Percentiles rank a stretch among this genome's conserved stretches.
phyloP scores from a whole-genome alignment of 352 stramenopile species.

The Globisporangium emineosum region DNA sequence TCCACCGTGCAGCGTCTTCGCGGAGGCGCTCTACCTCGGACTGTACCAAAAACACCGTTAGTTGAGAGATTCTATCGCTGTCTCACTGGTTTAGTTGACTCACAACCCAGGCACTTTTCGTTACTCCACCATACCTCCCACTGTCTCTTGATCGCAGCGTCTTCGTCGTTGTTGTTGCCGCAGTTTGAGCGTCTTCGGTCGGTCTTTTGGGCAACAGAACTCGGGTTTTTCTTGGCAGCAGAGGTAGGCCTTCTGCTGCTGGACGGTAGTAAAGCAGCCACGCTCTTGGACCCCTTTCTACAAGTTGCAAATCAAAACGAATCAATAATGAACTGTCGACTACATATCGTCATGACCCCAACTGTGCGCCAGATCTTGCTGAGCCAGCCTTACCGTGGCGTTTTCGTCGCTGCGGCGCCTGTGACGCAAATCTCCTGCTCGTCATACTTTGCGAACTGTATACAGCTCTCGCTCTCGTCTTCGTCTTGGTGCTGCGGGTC shows the following conservation, averaged over 20 bases:
- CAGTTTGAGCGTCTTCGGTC: constrained; percentile 10
- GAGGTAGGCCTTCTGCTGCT: not conserved
- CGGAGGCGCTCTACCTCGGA: constrained; percentile 26
- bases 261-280: not conserved
- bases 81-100: not conserved
- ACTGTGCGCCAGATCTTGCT: no score
- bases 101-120: not conserved
- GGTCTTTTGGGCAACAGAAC: not conserved
- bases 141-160: constrained; percentile 12
- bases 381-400: constrained; percentile 19
- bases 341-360: not conserved
- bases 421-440: constrained; percentile 25
- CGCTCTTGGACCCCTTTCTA: constrained; percentile 7
- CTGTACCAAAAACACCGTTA: not conserved
- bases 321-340: no score
- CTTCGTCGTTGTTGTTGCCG: constrained; percentile 31
- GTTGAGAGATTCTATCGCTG: no score
- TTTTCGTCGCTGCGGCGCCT: constrained; percentile 24
- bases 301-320: not conserved
- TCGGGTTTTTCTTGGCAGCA: constrained; percentile 1
- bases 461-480: not conserved
- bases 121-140: constrained; percentile 18
- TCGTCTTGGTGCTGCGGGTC: not conserved
- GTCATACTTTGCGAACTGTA: constrained; percentile 1
- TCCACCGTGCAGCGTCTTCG: constrained; percentile 20